Base-by-base conservation (phyloP, 805 yeast genomes). In the Cyberlindnera meyerae region DNA sequence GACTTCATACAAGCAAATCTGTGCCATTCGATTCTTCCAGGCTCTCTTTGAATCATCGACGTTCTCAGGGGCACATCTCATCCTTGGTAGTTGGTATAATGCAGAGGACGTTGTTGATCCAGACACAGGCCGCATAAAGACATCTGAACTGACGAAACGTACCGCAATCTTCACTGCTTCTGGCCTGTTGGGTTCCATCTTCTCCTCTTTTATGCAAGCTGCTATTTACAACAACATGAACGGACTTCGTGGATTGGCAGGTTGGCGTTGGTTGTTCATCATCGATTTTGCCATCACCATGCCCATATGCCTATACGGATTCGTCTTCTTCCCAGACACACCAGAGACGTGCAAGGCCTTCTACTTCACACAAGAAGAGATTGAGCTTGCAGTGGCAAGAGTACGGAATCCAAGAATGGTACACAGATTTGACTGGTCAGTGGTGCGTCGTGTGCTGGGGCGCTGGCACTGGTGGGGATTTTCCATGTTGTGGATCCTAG, bases 221-320 rank as follows among this genome's bases (percentile, higher is more conserved):
- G 71, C 75, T 3, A 74, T 75, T 25, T 68, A 66, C 47, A 57
- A 52, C 14, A 63, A 65, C 44, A 60, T 75, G 64, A 63, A 50
- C 28, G 40, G 40, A n/a, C 24, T 33, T 24, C 70, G 45, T 71
- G 73, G 37, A 1, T 52, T 77, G 12, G 65, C 67, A 4, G 83
- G 84, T 7, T 77, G 82, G 82, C 66, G 79, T 54, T 77, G 83
- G 83, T 53, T 77, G n/a, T 79, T 76, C 50, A 72, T 79, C 30
- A 73, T 78, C 43, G 82, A 78, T 55, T 77, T 75, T 45, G 48
- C 73, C 22, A 65, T 77, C 30, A 76, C 83, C 1, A 49, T 77
- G 4, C 82, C 82, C 2, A 70, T 78, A 37, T 71, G 73, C 4
- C 25, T 76, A 4, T 75, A 70, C 44, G 83, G 85, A 1, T 63